These are phyloP conservation scores for Monilinia fructicola DNA, from an alignment of 2,329 filamentous ascomycete species.

Conservation along the genomic window DNA sequence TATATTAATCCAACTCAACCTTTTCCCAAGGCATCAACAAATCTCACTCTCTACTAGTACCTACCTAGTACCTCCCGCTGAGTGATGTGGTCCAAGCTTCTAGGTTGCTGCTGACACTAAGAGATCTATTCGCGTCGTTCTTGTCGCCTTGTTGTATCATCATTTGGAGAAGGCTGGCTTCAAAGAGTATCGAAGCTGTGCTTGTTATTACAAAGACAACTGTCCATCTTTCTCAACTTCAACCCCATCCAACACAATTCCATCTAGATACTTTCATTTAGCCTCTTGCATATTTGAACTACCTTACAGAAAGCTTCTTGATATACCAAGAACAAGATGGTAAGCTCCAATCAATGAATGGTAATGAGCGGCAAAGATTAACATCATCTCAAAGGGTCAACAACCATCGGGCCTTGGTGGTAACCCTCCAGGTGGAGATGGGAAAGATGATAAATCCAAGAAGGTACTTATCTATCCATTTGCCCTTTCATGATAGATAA, in stretches of 20 bases:
- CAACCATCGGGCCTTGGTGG: conserved; percentile 45
- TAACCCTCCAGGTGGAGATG: conserved; percentile 65
- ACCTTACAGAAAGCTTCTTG: conserved; percentile 14
- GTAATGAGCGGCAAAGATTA: conserved; percentile 27
- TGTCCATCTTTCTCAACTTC: conserved; percentile 23
- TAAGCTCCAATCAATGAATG: conserved; percentile 30
- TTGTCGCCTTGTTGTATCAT: conserved; percentile 23
- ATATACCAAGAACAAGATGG: conserved; percentile 35
- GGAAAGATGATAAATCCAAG: conserved; percentile 86
- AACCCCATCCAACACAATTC: conserved; percentile 31
- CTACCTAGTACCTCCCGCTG: background rate
- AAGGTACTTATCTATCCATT: conserved; percentile 60
- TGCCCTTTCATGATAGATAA: background rate
- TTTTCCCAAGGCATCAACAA: background rate
- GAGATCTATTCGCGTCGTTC: conserved; percentile 19
- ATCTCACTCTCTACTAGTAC: too few relatives aligned
- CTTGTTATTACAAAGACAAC: conserved; percentile 32
- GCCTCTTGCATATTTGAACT: background rate
- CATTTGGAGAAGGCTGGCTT: conserved; percentile 23
- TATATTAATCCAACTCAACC: background rate
- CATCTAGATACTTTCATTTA: conserved; percentile 27
- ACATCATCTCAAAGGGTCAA: conserved; percentile 42
- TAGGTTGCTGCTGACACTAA: conserved; percentile 2
- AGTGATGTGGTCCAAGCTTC: conserved; percentile 13
- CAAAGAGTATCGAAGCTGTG: conserved; percentile 29